Evolutionary conservation across 2,329 filamentous ascomycete species (phyloP), one percentile per base, ranked within the genome.

Genomic region (Cryphonectria nitschkei): DNA sequence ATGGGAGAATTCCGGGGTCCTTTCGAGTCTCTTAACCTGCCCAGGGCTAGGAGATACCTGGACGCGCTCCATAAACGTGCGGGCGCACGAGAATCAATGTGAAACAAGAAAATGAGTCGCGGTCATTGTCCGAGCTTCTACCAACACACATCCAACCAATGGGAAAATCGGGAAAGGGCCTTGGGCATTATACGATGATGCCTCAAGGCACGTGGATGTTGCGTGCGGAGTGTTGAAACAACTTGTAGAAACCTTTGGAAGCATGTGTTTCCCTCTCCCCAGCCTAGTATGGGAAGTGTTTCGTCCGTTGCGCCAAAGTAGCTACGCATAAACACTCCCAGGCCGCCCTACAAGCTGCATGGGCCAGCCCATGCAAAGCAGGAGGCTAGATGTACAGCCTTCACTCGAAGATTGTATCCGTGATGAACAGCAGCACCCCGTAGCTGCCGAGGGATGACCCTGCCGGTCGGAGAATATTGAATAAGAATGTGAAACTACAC

Each of bases 401-500:
- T 13, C 26, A 58, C 29, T 19, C 13, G 26, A 32, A 32, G 54
- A 7, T 19, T 29, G 26, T 32, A 26, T 32, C 13, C 54, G 19
- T 14, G 54, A 7, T 14, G 4, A 16, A 58, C 32, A 32, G 54
- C 22, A 16, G 54, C 22, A 16, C 54, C n/a, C 14, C 13, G 29
- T 58, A 2, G 19, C 11, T 58, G 54, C 54, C 54, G 2, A n/a
- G 46, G 16, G 9, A 32, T n/a, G 26, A 29, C 54, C 54, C 6
- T 58, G 26, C 14, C 54, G 26, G 14, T 32, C 54, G 54, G 26
- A 32, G 54, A 58, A 16, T 58, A 16, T 32, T 32, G 54, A 32
- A 58, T 34, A 58, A 58, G 54, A 58, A 16, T 58, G 54, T 58
- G 54, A 32, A 58, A 58, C 54, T 58, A 32, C 26, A 32, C 54